phyloP scores from a whole-genome alignment of 2,329 filamentous ascomycete genomes.

The Fusarium coffeatum region DNA sequence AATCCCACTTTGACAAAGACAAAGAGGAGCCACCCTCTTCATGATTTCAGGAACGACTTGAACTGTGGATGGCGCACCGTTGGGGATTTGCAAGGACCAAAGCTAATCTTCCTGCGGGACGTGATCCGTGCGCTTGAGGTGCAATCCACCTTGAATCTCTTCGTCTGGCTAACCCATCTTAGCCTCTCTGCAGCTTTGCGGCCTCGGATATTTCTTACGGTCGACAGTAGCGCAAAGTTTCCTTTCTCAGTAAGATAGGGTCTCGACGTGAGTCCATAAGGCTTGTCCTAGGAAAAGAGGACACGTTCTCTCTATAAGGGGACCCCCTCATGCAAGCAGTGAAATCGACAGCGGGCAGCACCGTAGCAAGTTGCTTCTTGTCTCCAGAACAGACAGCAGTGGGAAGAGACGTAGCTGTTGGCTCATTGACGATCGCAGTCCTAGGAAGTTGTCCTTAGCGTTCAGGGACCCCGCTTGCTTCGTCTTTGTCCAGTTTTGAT shows the following conservation, averaged over 20 bases:
- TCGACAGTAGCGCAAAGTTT: conserved; percentile 23
- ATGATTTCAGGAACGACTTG: conserved; percentile 34
- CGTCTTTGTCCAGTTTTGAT: background rate
- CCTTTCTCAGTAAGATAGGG: background rate
- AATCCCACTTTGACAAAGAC: conserved; percentile 31
- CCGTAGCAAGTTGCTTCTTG: conserved; percentile 2
- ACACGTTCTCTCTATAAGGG: background rate
- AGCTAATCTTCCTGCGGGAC: conserved; percentile 14
- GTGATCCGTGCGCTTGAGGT: conserved; percentile 32
- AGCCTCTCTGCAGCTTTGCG: background rate
- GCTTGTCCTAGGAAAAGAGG: conserved; percentile 5
- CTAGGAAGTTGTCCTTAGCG: background rate
- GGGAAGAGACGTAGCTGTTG: conserved; percentile 1
- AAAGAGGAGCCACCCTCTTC: conserved; percentile 29
- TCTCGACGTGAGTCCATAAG: background rate
- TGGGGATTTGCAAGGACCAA: conserved; percentile 17
- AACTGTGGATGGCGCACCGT: conserved; percentile 22
- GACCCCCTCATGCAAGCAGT: background rate
- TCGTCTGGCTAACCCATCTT: background rate
- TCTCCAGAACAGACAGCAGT: background rate
- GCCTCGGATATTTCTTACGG: conserved; percentile 12
- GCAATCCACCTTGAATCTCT: background rate
- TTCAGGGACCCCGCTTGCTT: background rate
- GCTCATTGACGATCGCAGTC: background rate
- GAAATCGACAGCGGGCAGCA: background rate